Evolutionary conservation across 208 protist genomes (phyloP).

Genomic region (Leishmania lainsoni): DNA sequence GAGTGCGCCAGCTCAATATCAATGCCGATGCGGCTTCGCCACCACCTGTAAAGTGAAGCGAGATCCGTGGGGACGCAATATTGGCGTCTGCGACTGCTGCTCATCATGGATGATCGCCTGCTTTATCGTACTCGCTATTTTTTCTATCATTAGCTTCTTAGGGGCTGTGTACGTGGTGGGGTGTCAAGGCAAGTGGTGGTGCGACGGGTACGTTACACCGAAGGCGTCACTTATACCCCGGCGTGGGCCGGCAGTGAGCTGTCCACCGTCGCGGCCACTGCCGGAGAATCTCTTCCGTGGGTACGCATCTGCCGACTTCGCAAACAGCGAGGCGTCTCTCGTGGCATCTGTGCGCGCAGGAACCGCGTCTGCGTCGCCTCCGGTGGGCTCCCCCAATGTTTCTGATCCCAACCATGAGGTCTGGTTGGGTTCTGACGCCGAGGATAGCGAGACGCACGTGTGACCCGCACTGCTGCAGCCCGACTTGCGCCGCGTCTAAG

Average conservation of each 20-base stretch:
- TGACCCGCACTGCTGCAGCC: neutral
- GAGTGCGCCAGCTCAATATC: slow-evolving; percentile 21
- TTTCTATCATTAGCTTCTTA: slow-evolving; percentile 27
- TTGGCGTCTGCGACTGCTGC: slow-evolving; percentile 72
- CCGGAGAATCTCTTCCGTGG: slow-evolving; percentile 65
- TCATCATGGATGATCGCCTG: slow-evolving; percentile 55
- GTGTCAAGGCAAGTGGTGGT: slow-evolving; percentile 62
- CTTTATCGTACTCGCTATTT: slow-evolving; percentile 29
- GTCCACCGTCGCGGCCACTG: slow-evolving; percentile 38
- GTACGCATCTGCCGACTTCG: slow-evolving; percentile 53
- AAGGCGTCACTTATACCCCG: slow-evolving; percentile 43
- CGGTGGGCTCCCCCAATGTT: neutral
- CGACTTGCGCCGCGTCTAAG: neutral
- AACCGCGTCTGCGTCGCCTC: neutral
- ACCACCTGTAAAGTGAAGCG: slow-evolving; percentile 25
- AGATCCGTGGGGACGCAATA: slow-evolving; percentile 51
- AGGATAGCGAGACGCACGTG: neutral
- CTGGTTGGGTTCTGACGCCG: neutral
- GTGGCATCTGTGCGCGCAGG: neutral
- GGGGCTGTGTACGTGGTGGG: slow-evolving; percentile 35
- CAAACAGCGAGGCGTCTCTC: slow-evolving; percentile 21
- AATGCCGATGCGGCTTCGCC: slow-evolving; percentile 31
- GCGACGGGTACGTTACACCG: slow-evolving; percentile 51
- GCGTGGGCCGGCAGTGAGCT: slow-evolving; percentile 38
- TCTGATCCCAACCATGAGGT: neutral